Conservation (phyloP, 352 stramenopile species). For the Elongisporangium anandrum region DNA sequence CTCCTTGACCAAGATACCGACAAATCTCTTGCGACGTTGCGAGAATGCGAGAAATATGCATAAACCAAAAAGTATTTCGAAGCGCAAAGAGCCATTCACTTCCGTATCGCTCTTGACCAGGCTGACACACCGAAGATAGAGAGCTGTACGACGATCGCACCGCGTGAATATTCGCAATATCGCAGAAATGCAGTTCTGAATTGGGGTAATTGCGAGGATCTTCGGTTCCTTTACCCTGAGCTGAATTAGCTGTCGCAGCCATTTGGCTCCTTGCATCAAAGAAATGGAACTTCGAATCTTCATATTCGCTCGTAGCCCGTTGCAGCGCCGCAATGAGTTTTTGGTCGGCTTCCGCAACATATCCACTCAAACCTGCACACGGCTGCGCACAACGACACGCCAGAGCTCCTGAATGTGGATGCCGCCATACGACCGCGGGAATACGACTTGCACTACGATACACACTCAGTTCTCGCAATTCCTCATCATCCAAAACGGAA, state of each 20-base stretch:
- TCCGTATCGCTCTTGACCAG: constrained; percentile 64
- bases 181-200: constrained; percentile 95
- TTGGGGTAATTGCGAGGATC: constrained; percentile 94
- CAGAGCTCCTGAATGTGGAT: constrained; percentile 86
- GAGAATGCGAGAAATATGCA: constrained; percentile 95
- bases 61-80: constrained; percentile 97
- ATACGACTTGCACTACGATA: constrained; percentile 95
- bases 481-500: constrained; percentile 87
- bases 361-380: constrained; percentile 77
- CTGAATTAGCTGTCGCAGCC: constrained; percentile 78
- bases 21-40: constrained; percentile 92
- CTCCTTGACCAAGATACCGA: constrained; percentile 89
- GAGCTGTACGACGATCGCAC: constrained; percentile 89
- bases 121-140: constrained; percentile 75
- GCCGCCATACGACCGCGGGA: constrained; percentile 91
- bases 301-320: constrained; percentile 46
- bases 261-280: constrained; percentile 85
- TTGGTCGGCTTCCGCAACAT: constrained; percentile 73
- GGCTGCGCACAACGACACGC: constrained; percentile 87
- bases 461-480: constrained; percentile 77
- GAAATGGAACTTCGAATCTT: constrained; percentile 79
- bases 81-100: constrained; percentile 86
- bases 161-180: constrained; percentile 99
- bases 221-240: constrained; percentile 85
- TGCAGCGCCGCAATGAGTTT: constrained; percentile 78